Conservation (phyloP, 345 rosid species). For the Carallia pectinifolia region DNA sequence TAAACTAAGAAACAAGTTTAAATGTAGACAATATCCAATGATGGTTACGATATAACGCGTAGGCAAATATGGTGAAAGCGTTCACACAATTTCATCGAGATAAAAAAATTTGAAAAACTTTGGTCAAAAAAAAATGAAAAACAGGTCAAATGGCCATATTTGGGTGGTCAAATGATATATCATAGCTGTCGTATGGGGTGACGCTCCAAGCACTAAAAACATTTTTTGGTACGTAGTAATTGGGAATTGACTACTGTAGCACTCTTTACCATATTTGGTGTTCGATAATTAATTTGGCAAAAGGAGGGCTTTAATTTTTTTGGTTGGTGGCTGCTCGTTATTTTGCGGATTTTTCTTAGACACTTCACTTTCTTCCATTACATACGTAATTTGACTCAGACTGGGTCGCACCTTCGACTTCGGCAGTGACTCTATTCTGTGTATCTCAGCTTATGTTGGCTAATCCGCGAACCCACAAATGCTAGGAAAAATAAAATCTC, state of each 20-base stretch:
- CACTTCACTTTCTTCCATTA: neutral
- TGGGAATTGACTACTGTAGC: neutral
- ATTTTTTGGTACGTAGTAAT: neutral
- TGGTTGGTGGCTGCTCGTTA: conserved; percentile 5
- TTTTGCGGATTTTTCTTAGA: neutral
- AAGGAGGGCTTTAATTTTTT: neutral
- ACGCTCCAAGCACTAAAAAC: neutral
- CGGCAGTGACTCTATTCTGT: neutral
- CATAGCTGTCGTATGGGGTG: conserved; percentile 19
- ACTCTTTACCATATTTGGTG: conserved; percentile 4
- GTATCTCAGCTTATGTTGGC: conserved; percentile 1
- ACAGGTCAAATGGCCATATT: neutral
- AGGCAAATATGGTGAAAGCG: too few species aligned
- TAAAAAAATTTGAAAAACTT: neutral
- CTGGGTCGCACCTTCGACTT: conserved; percentile 10
- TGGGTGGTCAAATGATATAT: conserved; percentile 19
- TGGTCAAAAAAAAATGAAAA: neutral
- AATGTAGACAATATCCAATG: too few species aligned
- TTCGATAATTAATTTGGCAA: neutral
- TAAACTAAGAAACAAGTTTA: too few species aligned
- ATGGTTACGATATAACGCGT: too few species aligned
- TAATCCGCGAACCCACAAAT: conserved; percentile 16
- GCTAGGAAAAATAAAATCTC: too few species aligned
- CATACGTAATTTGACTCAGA: conserved; percentile 5
- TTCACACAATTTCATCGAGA: too few species aligned